Evolutionary conservation across 257 asterid species (phyloP).

Genomic region (Leptodermis oblonga): DNA sequence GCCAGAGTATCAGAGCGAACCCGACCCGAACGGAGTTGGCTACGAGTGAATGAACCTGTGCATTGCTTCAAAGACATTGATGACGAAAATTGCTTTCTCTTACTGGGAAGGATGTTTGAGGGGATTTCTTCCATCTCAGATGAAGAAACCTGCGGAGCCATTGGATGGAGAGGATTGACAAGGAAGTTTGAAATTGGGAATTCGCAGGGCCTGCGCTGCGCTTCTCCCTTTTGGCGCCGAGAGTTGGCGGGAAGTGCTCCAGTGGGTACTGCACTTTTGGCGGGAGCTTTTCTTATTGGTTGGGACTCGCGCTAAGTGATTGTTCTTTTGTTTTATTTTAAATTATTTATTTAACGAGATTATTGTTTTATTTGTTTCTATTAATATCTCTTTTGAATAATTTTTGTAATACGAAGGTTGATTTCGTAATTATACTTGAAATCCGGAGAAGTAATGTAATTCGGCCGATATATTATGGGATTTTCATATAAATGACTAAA

Average conservation of each 20-base stretch:
- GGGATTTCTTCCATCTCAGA: conserved; percentile 30
- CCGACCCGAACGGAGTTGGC: conserved; percentile 45
- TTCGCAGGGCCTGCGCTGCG: background rate
- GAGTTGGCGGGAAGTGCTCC: conserved; percentile 12
- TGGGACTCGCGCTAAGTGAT: background rate
- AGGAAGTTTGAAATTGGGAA: background rate
- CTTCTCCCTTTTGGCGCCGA: background rate
- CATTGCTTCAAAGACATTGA: conserved; percentile 9
- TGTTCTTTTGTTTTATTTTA: background rate
- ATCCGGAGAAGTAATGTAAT: too few relatives aligned
- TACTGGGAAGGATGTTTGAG: conserved; percentile 12
- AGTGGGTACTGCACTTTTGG: background rate
- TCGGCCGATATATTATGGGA: too few relatives aligned
- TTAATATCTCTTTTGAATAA: too few relatives aligned
- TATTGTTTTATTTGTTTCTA: background rate
- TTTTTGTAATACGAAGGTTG: too few relatives aligned
- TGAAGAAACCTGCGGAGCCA: background rate
- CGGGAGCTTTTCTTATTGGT: conserved; percentile 5
- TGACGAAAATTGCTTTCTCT: conserved; percentile 18
- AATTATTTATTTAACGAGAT: background rate
- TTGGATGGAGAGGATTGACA: background rate
- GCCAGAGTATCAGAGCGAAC: conserved; percentile 14
- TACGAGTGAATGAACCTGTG: conserved; percentile 38
- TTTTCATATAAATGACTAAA: too few relatives aligned
- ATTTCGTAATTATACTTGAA: too few relatives aligned